Base-by-base conservation (phyloP, 2,329 filamentous ascomycete genomes). In the Zymoseptoria brevis region DNA sequence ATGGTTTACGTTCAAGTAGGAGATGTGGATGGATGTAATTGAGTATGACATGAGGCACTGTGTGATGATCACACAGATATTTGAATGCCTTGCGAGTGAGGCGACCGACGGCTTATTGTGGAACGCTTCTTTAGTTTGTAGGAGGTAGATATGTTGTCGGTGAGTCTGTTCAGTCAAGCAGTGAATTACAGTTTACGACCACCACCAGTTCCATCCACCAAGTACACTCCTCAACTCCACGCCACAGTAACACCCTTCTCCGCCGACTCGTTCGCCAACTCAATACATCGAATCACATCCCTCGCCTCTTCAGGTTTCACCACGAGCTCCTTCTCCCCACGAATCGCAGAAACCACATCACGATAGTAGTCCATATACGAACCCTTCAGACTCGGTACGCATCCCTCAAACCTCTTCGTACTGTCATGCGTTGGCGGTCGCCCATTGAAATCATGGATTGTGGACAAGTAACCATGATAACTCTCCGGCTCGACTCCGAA, bases 231-330 rank as follows among this genome's bases (percentile, higher is more conserved):
- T 45, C 35, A 45, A 16, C 63, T 66, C 62, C 63, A 67, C 21
- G 56, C 30, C 5, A 76, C 54, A 1, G 74, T 73, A 0, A 53
- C 54, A 0, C 72, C 72, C 30, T 67, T 73, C 35, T 72, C 62
- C 26, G 73, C 68, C 13, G 73, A 75, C 66, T 78, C 73, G 50
- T 75, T 70, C 0, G 76, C 77, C 16, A 79, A 62, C 68, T 79
- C 71, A 58, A 77, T 75, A 13, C 77, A 61, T 51, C 74, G 67
- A 9, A 79, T 60, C 0, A 70, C 75, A 60, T 78, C 73, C 21
- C 75, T 72, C 1, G 72, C 71, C 56, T 75, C 68, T 19, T 72
- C 70, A 0, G 76, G 70, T 57, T 75, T 74, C 0, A 79, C 75
- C n/a, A 67, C 66, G 3, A 77, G 49, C 59, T 77, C 72, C 1